These are phyloP conservation scores for Zymoseptoria brevis DNA, from an alignment of 2,329 filamentous ascomycete species.

Conservation along the genomic window DNA sequence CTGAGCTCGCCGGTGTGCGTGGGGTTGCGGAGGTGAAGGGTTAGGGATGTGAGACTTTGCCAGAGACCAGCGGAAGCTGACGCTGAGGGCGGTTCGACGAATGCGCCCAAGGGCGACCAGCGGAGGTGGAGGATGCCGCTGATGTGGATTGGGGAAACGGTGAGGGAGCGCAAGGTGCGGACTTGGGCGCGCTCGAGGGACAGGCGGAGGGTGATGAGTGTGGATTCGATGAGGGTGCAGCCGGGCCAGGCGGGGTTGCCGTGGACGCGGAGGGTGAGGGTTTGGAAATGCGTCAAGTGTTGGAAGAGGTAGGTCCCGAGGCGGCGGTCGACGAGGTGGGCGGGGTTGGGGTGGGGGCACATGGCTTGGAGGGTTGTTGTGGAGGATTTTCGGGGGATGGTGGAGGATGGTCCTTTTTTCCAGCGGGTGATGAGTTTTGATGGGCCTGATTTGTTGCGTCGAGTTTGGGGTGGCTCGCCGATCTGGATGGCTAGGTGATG, in stretches of 20 bases:
- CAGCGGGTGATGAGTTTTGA: neutral
- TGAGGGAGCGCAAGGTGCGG: conserved; percentile 16
- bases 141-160: conserved; percentile 22
- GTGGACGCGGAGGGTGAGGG: conserved; percentile 19
- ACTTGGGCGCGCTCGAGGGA: conserved; percentile 20
- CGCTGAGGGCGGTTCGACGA: neutral
- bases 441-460: neutral
- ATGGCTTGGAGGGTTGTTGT: neutral
- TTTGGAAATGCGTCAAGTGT: conserved; percentile 1
- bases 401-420: neutral
- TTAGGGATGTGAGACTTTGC: conserved; percentile 21
- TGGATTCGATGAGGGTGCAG: conserved; percentile 20
- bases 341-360: neutral
- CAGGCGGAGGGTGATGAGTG: conserved; percentile 21
- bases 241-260: conserved; percentile 26
- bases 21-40: conserved; percentile 24
- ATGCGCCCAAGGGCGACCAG: conserved; percentile 24
- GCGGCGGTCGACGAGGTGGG: neutral
- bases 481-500: conserved; percentile 16
- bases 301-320: conserved; percentile 19
- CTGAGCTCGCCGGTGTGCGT: conserved; percentile 9
- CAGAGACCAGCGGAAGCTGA: conserved; percentile 13
- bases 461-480: neutral
- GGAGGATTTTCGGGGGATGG: neutral
- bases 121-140: conserved; percentile 29